Evolutionary conservation across 2,329 filamentous ascomycete genomes (phyloP).

Genomic region (Tothia fuscella): DNA sequence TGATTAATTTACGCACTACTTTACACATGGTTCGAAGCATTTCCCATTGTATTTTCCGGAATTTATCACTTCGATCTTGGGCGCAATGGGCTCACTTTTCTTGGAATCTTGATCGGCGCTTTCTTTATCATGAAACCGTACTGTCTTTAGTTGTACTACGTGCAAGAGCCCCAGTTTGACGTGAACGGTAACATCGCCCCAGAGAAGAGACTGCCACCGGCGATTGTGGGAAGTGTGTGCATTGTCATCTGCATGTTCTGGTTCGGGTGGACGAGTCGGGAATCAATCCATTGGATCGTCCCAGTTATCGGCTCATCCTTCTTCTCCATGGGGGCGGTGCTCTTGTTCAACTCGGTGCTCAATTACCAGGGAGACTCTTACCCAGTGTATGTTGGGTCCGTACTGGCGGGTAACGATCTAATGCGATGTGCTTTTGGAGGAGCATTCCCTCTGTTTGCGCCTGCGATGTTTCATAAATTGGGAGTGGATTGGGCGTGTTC

Average conservation of each 20-base stretch:
- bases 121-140: conserved; percentile 15
- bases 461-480: conserved; percentile 56
- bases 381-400: conserved; percentile 69
- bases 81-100: conserved; percentile 22
- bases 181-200: conserved; percentile 17
- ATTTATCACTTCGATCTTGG: conserved; percentile 30
- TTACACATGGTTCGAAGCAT: conserved; percentile 17
- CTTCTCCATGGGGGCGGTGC: conserved; percentile 65
- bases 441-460: conserved; percentile 62
- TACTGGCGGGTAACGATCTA: conserved; percentile 68
- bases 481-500: conserved; percentile 71
- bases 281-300: conserved; percentile 68
- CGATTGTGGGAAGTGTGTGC: conserved; percentile 19
- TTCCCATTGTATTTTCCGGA: conserved; percentile 28
- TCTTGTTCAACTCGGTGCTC: conserved; percentile 68
- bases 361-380: conserved; percentile 74
- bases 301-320: conserved; percentile 67
- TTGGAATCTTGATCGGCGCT: conserved; percentile 20
- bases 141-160: conserved; percentile 15
- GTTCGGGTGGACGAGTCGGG: conserved; percentile 81
- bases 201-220: conserved; percentile 22
- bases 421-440: conserved; percentile 61
- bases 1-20: conserved; percentile 22
- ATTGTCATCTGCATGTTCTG: conserved; percentile 58
- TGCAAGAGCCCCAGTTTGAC: conserved; percentile 16